These are phyloP conservation scores for Sporothrix protearum DNA, from an alignment of 2,329 filamentous ascomycete genomes.

Conservation along the genomic window DNA sequence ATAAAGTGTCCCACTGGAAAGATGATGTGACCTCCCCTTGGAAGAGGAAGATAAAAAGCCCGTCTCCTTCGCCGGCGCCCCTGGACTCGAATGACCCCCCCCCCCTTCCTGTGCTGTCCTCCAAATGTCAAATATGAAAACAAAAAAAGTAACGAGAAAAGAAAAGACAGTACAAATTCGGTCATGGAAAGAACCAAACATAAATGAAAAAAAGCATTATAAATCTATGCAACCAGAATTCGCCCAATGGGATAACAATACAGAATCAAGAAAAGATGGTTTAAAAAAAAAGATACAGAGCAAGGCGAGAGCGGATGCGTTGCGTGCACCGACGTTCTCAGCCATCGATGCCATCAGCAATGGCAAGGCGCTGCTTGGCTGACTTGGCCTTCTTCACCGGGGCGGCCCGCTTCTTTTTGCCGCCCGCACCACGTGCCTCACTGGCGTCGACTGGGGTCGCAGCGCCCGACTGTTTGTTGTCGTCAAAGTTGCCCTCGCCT, in stretches of 20 bases:
- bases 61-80: slow-evolving; percentile 7
- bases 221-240: slow-evolving; percentile 8
- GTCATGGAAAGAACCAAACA: not conserved
- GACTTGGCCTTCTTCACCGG: slow-evolving; percentile 64
- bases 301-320: not conserved
- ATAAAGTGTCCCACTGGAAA: not conserved
- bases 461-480: slow-evolving; percentile 74
- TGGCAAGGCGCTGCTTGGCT: slow-evolving; percentile 63
- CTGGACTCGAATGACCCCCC: not conserved
- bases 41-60: not conserved
- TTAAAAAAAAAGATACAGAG: too few species aligned
- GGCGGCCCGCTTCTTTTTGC: slow-evolving; percentile 55
- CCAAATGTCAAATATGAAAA: not conserved
- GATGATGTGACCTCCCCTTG: not conserved
- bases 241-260: not conserved
- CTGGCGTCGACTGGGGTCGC: slow-evolving; percentile 65
- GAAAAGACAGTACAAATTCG: not conserved
- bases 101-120: not conserved
- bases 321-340: slow-evolving; percentile 2
- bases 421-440: slow-evolving; percentile 48
- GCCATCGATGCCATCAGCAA: slow-evolving; percentile 57
- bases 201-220: not conserved
- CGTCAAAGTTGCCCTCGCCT: slow-evolving; percentile 97
- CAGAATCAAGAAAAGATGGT: too few species aligned
- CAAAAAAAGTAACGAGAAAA: not conserved